A percentile compares a stretch with the other conserved stretches of the same genome.
Evolutionary conservation across 495 filamentous ascomycete genomes (phyloP).

Genomic region (Lineolata rhizophorae): DNA sequence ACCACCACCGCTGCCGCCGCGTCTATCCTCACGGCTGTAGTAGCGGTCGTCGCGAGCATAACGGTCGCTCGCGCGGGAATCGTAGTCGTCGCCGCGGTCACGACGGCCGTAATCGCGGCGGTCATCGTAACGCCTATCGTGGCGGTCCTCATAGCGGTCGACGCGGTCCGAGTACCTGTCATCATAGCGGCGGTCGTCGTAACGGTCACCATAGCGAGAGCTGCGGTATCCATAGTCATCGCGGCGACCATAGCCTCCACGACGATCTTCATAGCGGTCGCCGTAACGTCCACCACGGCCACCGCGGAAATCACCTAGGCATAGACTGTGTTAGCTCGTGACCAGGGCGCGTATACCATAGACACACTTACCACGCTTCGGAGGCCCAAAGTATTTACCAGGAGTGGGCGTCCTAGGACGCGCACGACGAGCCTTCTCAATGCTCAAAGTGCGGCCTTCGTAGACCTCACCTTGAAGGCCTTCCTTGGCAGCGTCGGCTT

Average conservation of each 20-base stretch:
- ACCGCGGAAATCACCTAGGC: slow-evolving; percentile 35
- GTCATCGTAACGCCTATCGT: slow-evolving; percentile 22
- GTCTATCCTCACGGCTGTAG: slow-evolving; percentile 28
- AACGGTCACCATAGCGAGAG: slow-evolving; percentile 22
- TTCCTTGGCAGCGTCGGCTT: slow-evolving; percentile 92
- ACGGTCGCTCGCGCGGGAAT: slow-evolving; percentile 28
- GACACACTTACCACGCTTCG: slow-evolving; percentile 65
- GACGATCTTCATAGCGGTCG: slow-evolving; percentile 28
- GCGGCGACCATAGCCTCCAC: slow-evolving; percentile 8
- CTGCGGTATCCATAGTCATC: slow-evolving; percentile 21
- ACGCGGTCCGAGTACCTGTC: slow-evolving; percentile 6
- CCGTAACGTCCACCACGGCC: slow-evolving; percentile 21
- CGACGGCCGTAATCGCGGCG: neutral
- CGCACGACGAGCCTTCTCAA: slow-evolving; percentile 93
- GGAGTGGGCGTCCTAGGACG: slow-evolving; percentile 90
- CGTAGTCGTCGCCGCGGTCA: neutral
- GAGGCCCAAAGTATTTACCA: slow-evolving; percentile 96
- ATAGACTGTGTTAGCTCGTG: neutral
- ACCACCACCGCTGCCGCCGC: slow-evolving; percentile 9
- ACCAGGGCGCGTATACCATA: slow-evolving; percentile 1
- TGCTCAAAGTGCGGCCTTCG: slow-evolving; percentile 88
- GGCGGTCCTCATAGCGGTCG: slow-evolving; percentile 16
- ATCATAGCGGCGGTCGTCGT: slow-evolving; percentile 21
- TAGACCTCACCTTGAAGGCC: slow-evolving; percentile 87
- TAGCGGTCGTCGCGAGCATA: slow-evolving; percentile 44